These are phyloP conservation scores for Saccharomycodes ludwigii DNA, from an alignment of 805 yeast species.

Conservation along the genomic window DNA sequence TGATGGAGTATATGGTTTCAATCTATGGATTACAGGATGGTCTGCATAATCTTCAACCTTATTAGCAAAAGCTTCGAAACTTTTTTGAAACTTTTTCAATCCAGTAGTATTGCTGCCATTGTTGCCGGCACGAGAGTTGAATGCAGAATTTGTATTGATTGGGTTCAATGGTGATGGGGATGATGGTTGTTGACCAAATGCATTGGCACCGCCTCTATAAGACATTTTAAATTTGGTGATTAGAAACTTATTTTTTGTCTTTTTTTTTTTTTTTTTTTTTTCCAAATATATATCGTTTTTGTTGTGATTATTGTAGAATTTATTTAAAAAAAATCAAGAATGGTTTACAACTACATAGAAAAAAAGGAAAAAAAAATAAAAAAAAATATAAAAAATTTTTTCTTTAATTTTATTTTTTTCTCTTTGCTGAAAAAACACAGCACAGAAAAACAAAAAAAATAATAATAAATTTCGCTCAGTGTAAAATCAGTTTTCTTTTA, in stretches of 20 bases:
- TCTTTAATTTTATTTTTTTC: too few species aligned
- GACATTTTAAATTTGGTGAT: conserved; percentile 10
- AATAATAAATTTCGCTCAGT: too few species aligned
- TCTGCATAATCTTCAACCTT: conserved; percentile 43
- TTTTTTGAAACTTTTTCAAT: conserved; percentile 2
- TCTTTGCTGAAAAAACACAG: too few species aligned
- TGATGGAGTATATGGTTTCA: conserved; percentile 70
- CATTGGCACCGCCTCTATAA: conserved; percentile 14
- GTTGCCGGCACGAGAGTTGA: too few species aligned
- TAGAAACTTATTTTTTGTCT: neutral
- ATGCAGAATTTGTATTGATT: too few species aligned
- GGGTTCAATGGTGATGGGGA: neutral
- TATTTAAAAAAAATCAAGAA: neutral
- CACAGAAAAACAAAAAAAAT: too few species aligned
- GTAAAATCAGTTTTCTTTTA: too few species aligned
- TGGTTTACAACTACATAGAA: neutral
- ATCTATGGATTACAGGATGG: conserved; percentile 30
- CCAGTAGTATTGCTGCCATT: too few species aligned
- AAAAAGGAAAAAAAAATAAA: neutral
- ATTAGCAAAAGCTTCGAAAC: conserved; percentile 37
- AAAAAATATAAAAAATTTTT: too few species aligned
- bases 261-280: neutral
- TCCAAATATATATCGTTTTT: neutral
- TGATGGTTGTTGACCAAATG: neutral
- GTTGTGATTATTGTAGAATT: neutral